A percentile compares a stretch with the other conserved stretches of the same genome.
These are phyloP conservation scores for Gossypium stocksii DNA, from an alignment of 345 rosid species.

Conservation along the genomic window DNA sequence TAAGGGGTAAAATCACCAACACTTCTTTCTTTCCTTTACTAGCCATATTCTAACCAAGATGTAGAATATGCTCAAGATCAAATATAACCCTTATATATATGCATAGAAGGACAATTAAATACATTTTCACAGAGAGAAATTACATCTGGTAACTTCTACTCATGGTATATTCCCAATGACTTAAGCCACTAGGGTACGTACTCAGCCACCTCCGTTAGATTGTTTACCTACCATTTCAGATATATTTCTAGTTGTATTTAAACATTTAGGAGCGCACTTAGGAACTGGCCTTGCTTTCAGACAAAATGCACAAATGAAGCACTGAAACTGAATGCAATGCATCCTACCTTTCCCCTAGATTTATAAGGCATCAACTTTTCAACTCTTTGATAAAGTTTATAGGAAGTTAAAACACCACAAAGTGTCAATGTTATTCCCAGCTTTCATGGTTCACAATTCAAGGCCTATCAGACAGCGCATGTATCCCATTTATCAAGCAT, in stretches of 20 bases:
- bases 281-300: background rate
- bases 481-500: background rate
- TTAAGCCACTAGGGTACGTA: background rate
- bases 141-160: background rate
- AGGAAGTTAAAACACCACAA: background rate
- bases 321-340: background rate
- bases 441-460: background rate
- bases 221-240: no score
- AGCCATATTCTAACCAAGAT: background rate
- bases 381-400: background rate
- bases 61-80: background rate
- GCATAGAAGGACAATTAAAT: background rate
- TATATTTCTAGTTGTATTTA: no score
- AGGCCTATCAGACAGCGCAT: background rate
- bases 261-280: background rate
- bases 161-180: background rate
- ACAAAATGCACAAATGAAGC: background rate
- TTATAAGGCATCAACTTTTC: background rate
- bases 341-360: background rate
- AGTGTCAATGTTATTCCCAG: no score
- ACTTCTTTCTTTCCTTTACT: background rate
- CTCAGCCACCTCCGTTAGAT: background rate
- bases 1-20: background rate
- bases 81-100: background rate
- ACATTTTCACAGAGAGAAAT: background rate